Conservation (phyloP, 495 filamentous ascomycete species). For the Penicillium longicatenatum region DNA sequence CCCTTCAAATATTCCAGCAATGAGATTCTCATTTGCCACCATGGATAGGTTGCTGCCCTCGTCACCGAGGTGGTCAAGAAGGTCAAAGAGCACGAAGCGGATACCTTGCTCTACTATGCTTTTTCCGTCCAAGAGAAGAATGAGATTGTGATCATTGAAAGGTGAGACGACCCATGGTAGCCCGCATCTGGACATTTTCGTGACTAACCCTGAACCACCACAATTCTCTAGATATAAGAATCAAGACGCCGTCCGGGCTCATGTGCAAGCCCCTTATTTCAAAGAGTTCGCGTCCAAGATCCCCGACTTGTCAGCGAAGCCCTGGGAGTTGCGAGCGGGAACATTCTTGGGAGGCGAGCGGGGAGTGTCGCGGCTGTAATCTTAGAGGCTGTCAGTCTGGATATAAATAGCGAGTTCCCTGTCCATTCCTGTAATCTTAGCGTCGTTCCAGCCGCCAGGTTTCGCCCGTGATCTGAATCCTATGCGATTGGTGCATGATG, state of each 20-base stretch:
- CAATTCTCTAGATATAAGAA: slow-evolving; percentile 32
- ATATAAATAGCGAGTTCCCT: slow-evolving; percentile 18
- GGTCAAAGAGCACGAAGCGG: slow-evolving; percentile 35
- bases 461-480: slow-evolving; percentile 19
- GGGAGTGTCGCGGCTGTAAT: slow-evolving; percentile 30
- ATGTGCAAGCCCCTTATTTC: slow-evolving; percentile 32
- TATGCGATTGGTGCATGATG: slow-evolving; percentile 29
- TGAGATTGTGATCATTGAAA: slow-evolving; percentile 38
- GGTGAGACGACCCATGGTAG: slow-evolving; percentile 23
- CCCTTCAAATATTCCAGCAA: neutral
- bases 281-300: slow-evolving; percentile 28
- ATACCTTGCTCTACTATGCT: slow-evolving; percentile 38
- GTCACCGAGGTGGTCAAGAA: slow-evolving; percentile 28
- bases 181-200: neutral
- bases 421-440: neutral
- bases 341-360: slow-evolving; percentile 23
- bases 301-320: slow-evolving; percentile 25
- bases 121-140: slow-evolving; percentile 28
- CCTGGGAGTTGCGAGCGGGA: slow-evolving; percentile 29
- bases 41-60: slow-evolving; percentile 30
- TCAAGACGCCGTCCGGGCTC: slow-evolving; percentile 29
- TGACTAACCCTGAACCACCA: neutral
- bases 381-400: neutral
- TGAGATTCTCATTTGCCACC: neutral
- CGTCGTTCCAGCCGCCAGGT: neutral